phyloP scores from a whole-genome alignment of 257 asterid species.

The Cynanchum wilfordii region DNA sequence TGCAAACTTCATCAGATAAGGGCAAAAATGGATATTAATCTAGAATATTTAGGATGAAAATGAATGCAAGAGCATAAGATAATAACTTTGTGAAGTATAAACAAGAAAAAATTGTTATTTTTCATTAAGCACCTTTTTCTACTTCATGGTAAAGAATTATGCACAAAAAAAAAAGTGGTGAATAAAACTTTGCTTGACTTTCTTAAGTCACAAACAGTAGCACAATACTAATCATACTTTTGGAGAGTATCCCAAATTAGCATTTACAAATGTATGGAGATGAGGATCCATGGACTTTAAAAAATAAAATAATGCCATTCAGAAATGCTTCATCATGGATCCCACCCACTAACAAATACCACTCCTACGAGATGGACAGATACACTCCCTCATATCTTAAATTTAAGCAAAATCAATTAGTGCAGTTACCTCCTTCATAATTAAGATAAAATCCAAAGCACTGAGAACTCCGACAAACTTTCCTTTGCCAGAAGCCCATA shows the following conservation, averaged over 20 bases:
- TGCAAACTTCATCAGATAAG: neutral
- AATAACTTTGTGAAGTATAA: neutral
- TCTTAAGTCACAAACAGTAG: neutral
- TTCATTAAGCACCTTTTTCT: neutral
- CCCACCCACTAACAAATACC: neutral
- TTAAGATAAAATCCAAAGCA: slow-evolving; percentile 80
- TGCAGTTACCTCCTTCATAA: slow-evolving; percentile 73
- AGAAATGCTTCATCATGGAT: neutral
- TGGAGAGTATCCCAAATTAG: neutral
- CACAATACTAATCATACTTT: neutral
- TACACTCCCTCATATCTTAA: neutral
- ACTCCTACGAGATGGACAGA: neutral
- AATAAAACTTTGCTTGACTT: neutral
- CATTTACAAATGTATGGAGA: neutral
- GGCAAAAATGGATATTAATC: neutral
- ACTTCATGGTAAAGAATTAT: neutral
- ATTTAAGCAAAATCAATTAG: slow-evolving; percentile 7
- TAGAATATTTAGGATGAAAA: neutral
- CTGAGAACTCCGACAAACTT: slow-evolving; percentile 85
- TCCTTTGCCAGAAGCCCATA: slow-evolving; percentile 78
- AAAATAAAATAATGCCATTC: neutral
- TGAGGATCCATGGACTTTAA: too few species aligned
- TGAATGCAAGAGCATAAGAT: neutral
- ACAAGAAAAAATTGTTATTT: neutral
- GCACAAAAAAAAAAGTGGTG: neutral